Conservation (phyloP, 129 eudicot species). For the Heracleum sosnowskyi region DNA sequence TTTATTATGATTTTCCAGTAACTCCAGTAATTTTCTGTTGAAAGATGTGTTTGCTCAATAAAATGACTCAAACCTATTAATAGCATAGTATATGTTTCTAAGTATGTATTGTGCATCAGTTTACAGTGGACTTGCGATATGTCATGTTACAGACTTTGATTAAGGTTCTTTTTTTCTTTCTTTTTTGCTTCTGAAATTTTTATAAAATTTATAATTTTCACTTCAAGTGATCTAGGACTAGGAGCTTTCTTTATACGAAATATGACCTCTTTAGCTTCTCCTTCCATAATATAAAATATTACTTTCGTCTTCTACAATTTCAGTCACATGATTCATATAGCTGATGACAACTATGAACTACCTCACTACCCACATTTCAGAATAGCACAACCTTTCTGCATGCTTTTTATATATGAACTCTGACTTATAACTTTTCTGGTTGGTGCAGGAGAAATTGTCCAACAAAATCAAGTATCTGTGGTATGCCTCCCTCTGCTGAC, state of each 20-base stretch:
- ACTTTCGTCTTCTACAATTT: background rate
- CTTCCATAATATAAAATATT: no score
- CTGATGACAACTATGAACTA: background rate
- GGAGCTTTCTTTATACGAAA: background rate
- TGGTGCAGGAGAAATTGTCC: constrained; percentile 48
- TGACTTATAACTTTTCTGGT: constrained; percentile 20
- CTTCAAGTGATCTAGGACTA: background rate
- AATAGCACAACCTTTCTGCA: background rate
- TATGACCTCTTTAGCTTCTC: background rate
- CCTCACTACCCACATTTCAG: background rate
- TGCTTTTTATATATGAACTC: background rate
- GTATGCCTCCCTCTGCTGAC: constrained; percentile 31
- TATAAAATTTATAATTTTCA: no score
- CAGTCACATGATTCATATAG: background rate
- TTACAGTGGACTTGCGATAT: background rate
- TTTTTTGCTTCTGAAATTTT: background rate
- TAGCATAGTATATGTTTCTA: background rate
- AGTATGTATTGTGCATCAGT: background rate
- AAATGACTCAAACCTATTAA: background rate
- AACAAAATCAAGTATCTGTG: constrained; percentile 33
- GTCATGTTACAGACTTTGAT: background rate
- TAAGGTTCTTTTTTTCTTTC: no score
- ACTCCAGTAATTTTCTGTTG: background rate
- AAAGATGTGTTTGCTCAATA: background rate
- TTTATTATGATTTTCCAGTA: background rate